A percentile compares a stretch with the other conserved stretches of the same genome.
Evolutionary conservation across 305 asterid genomes (phyloP).

Genomic region (Fraxinus floribunda): DNA sequence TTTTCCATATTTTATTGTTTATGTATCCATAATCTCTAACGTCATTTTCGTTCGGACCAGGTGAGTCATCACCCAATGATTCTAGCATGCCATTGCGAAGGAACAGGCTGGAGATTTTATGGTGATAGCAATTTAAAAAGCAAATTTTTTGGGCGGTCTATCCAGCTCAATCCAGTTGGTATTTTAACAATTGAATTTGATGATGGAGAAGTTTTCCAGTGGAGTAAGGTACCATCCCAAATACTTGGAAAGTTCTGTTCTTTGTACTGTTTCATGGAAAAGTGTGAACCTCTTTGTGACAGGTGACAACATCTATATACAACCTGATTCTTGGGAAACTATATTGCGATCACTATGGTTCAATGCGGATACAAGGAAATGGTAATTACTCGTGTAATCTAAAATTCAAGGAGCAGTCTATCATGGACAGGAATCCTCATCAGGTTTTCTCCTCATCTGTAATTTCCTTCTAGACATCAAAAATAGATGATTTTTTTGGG

Average conservation of each 20-base stretch:
- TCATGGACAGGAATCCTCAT: slow-evolving; percentile 32
- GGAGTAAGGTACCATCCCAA: slow-evolving; percentile 29
- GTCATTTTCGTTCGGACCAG: slow-evolving; percentile 17
- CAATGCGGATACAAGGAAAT: slow-evolving; percentile 32
- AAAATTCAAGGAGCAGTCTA: slow-evolving; percentile 31
- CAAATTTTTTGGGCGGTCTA: slow-evolving; percentile 38
- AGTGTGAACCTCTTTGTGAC: background rate
- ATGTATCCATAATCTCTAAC: background rate
- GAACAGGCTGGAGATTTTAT: slow-evolving; percentile 32
- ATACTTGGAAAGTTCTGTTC: background rate
- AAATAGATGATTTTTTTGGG: background rate
- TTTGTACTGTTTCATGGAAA: background rate
- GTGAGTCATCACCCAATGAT: slow-evolving; percentile 43
- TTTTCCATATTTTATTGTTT: background rate
- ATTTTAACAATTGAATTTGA: slow-evolving; percentile 33
- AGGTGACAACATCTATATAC: slow-evolving; percentile 39
- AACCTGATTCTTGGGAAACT: slow-evolving; percentile 32
- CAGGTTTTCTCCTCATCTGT: slow-evolving; percentile 18
- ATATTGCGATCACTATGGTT: slow-evolving; percentile 35
- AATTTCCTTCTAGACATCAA: background rate
- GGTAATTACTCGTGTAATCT: slow-evolving; percentile 26
- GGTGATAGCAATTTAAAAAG: slow-evolving; percentile 35
- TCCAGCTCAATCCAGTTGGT: slow-evolving; percentile 37
- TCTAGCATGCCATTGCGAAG: slow-evolving; percentile 37
- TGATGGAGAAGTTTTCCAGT: slow-evolving; percentile 35